A percentile compares a stretch with the other conserved stretches of the same genome.
Evolutionary conservation across 2,329 filamentous ascomycete species (phyloP).

Genomic region (Trichoderma sp.): DNA sequence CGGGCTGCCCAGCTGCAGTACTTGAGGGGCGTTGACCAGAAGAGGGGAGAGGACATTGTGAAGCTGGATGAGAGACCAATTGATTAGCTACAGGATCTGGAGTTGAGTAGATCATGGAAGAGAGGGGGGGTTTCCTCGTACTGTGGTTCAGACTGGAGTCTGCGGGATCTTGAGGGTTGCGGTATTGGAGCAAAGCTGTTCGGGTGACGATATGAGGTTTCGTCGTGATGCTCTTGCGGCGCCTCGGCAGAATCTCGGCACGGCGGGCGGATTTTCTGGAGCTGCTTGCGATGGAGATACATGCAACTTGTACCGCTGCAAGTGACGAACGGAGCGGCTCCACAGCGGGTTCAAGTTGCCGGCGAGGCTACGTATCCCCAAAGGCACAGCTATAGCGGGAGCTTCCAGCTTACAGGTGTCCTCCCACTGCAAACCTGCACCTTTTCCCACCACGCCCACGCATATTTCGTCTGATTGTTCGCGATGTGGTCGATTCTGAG

Average conservation of each 20-base stretch:
- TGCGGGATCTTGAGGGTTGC: neutral
- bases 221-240: neutral
- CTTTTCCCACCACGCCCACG: neutral
- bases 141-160: neutral
- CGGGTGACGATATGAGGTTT: slow-evolving; percentile 12
- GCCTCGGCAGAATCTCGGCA: slow-evolving; percentile 3
- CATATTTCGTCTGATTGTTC: neutral
- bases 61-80: neutral
- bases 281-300: neutral
- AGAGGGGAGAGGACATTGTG: slow-evolving; percentile 68
- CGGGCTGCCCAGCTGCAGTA: slow-evolving; percentile 88
- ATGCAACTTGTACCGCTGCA: neutral
- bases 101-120: no score
- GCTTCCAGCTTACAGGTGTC: neutral
- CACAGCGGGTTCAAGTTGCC: slow-evolving; percentile 16
- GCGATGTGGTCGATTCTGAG: slow-evolving; percentile 74
- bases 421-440: neutral
- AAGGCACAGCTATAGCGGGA: slow-evolving; percentile 5
- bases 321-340: slow-evolving; percentile 17
- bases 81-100: neutral
- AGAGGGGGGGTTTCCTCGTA: neutral
- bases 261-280: neutral
- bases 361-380: slow-evolving; percentile 43
- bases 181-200: neutral
- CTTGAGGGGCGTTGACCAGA: slow-evolving; percentile 80